These are phyloP conservation scores for Glycine latifolia DNA, from an alignment of 306 rosid genomes.

Conservation along the genomic window DNA sequence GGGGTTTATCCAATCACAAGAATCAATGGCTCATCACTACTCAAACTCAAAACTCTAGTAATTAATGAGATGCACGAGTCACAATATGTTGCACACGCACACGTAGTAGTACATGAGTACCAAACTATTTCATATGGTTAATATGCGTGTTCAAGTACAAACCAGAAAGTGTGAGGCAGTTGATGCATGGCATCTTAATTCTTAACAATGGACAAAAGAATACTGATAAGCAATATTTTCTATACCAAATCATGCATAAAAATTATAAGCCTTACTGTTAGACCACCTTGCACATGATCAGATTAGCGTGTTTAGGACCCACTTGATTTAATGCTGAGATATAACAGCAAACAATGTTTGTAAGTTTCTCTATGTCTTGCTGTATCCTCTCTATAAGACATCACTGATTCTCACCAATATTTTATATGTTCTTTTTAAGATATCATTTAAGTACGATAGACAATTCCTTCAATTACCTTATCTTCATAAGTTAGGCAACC, in stretches of 20 bases:
- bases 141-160: constrained; percentile 41
- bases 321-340: constrained; percentile 58
- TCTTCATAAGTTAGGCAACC: constrained; percentile 55
- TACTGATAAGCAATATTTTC: constrained; percentile 9
- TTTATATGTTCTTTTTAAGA: constrained; percentile 54
- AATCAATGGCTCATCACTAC: constrained; percentile 32
- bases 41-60: constrained; percentile 33
- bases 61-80: constrained; percentile 49
- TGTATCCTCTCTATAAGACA: constrained; percentile 50
- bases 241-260: constrained; percentile 35
- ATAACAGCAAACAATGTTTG: constrained; percentile 60
- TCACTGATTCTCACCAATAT: constrained; percentile 48
- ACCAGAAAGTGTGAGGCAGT: constrained; percentile 32
- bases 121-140: constrained; percentile 21
- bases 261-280: constrained; percentile 35
- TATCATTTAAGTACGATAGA: constrained; percentile 46
- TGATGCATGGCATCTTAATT: constrained; percentile 20
- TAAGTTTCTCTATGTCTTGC: constrained; percentile 69
- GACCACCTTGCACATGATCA: constrained; percentile 52
- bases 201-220: constrained; percentile 39
- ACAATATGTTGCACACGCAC: constrained; percentile 46
- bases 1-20: constrained; percentile 43
- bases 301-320: constrained; percentile 56
- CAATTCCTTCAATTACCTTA: constrained; percentile 39
- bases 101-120: constrained; percentile 33